Evolutionary conservation across 768 basidiomycete genomes (phyloP), one percentile per base, ranked within the genome.

Genomic region (Daedaleopsis nitida): DNA sequence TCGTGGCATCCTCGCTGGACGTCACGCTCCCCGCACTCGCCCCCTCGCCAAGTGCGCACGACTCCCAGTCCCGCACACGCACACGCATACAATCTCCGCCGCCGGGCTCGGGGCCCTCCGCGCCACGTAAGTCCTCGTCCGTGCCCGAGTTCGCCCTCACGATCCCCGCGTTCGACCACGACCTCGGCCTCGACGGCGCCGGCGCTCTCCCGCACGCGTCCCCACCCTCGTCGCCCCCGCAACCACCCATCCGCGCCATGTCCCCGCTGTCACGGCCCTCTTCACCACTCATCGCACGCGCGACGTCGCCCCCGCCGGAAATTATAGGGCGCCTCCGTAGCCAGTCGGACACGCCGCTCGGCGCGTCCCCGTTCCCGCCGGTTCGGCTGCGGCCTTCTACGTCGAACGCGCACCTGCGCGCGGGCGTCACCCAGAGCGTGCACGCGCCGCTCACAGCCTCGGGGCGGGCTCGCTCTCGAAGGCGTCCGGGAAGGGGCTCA

Each of bases 1-100:
- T 83, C 21, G 57, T 54, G 27, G 48, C 59, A 1, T 55, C 55
- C 34, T 50, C 52, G 7, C 39, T 66, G 8, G 59, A 63, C 44
- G 44, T 66, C 12, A 47, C 62, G 0, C 62, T 64, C 27, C 50
- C 13, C 45, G 19, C 47, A 49, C 47, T 49, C 23, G 14, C 23
- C 11, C 39, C 39, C 39, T 42, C 39, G 13, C 39, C 39, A 12
- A 42, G 39, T 17, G 39, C 17, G 7, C 27, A 32, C 27, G 27
- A 32, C 17, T 17, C 39, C 39, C 39, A 12, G 17, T 17, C 39
- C 17, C 39, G 39, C 13, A 12, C 39, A 42, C 13, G 17, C 39
- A 13, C 39, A 13, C 17, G 39, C 39, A 17, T 17, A 11, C 13
- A 42, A 17, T 42, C 39, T 42, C 39, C 39, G 13, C 37, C 37